Conservation (phyloP, 352 stramenopile species). For the Phytophthora fragariae region DNA sequence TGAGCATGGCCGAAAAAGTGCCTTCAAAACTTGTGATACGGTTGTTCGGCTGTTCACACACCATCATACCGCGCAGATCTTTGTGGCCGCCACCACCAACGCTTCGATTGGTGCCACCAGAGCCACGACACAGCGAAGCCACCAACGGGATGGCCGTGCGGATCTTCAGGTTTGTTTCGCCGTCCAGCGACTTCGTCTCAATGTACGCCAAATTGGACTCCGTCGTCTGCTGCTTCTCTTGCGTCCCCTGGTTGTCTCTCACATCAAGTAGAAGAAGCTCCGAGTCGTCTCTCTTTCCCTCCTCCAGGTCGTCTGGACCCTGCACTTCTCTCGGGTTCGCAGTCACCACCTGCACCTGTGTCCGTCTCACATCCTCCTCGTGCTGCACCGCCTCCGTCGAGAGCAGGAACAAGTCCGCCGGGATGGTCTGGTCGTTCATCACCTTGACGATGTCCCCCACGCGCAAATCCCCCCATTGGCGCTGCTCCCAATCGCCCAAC, state of each 20-base stretch:
- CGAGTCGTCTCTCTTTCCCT: conserved; percentile 13
- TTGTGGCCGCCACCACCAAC: conserved; percentile 45
- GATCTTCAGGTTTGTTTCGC: conserved; percentile 89
- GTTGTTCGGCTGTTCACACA: conserved; percentile 86
- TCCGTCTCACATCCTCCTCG: conserved; percentile 30
- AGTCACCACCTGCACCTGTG: conserved; percentile 5
- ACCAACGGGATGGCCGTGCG: conserved; percentile 73
- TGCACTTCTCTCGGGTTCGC: conserved; percentile 9
- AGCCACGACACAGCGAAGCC: conserved; percentile 37
- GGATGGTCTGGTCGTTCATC: conserved; percentile 66
- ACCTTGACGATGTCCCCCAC: conserved; percentile 90
- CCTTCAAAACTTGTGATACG: conserved; percentile 88
- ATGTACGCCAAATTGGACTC: conserved; percentile 76
- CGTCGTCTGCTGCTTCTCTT: conserved; percentile 17
- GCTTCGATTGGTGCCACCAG: conserved; percentile 7
- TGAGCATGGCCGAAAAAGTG: conserved; percentile 60
- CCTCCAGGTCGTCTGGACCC: conserved; percentile 16
- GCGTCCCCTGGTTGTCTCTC: background rate
- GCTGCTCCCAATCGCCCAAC: conserved; percentile 54
- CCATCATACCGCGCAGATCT: conserved; percentile 60
- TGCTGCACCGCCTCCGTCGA: conserved; percentile 62
- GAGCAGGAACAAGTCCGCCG: conserved; percentile 79
- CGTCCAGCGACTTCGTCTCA: conserved; percentile 87
- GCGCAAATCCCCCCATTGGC: conserved; percentile 68
- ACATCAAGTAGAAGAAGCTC: background rate